Base-by-base conservation (phyloP, 352 stramenopile species). In the Peronospora belbahrii region DNA sequence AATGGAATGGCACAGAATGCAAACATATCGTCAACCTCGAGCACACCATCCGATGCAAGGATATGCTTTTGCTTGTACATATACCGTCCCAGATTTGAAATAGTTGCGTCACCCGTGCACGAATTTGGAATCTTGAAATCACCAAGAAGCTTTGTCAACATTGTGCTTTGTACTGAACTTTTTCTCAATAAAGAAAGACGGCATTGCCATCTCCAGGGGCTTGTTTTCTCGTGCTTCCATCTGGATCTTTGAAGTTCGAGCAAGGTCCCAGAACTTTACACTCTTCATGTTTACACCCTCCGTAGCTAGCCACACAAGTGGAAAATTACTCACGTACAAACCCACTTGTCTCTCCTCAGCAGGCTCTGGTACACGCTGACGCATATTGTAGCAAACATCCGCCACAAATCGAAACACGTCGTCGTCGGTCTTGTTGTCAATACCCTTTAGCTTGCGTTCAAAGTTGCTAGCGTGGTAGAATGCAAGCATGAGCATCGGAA, bases 311-410 rank as follows among this genome's bases (percentile, higher is more conserved):
- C 64, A 80, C 17, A 65, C 59, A 2, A 86, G 55, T 13, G 64
- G 67, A 1, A 55, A 52, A 3, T 63, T 59, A 2, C 62, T 70
- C 42, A 68, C 63, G 52, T 83, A 86, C 23, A 76, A 41, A 13
- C 74, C 74, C 10, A 86, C 65, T 8, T 67, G 52, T 2, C 60
- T 51, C 17, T 78, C 60, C 10, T 48, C 3, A 0, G 45, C 51
- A 11, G 46, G 45, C 2, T 53, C 30, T 0, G 41, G 34, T 13
- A 76, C 50, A 4, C 56, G 43, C 2, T 59, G 38, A 13, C 74
- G 74, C 64, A 83, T 68, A 30, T 85, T 67, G 41, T 67, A 80
- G 20, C 48, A 63, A 11, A 81, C 55, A 25, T 83, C 69, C 17
- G 58, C 58, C 33, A 73, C 74, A 32, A 85, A 42, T 3, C 44